These are phyloP conservation scores for Russula lepida DNA, from an alignment of 768 basidiomycete species.

Conservation along the genomic window DNA sequence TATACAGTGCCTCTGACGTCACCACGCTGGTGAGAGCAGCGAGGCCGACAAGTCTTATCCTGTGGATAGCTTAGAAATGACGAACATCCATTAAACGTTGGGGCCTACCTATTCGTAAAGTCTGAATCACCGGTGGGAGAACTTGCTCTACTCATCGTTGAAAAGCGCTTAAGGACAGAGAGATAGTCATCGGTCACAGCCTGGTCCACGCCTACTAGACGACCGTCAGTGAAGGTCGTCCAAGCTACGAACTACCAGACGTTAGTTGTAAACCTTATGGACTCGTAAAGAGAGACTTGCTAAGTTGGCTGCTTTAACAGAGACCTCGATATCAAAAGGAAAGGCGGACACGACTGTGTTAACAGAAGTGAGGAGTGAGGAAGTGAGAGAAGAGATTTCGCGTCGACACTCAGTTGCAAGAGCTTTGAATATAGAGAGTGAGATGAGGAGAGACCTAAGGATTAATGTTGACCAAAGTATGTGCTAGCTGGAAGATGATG, in stretches of 20 bases:
- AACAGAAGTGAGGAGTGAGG: slow-evolving; percentile 58
- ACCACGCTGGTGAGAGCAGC: slow-evolving; percentile 74
- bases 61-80: slow-evolving; percentile 26
- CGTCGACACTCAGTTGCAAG: slow-evolving; percentile 81
- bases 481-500: background rate
- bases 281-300: slow-evolving; percentile 37
- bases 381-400: slow-evolving; percentile 68
- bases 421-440: slow-evolving; percentile 72
- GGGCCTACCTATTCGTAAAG: slow-evolving; percentile 57
- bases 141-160: slow-evolving; percentile 46
- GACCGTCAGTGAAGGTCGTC: slow-evolving; percentile 87
- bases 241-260: slow-evolving; percentile 74
- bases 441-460: slow-evolving; percentile 66
- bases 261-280: background rate
- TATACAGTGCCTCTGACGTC: slow-evolving; percentile 78
- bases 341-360: slow-evolving; percentile 47
- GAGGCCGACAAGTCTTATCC: slow-evolving; percentile 78
- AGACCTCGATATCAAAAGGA: slow-evolving; percentile 62
- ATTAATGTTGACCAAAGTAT: background rate
- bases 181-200: slow-evolving; percentile 63
- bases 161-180: slow-evolving; percentile 55
- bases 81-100: background rate
- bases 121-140: slow-evolving; percentile 53
- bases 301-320: slow-evolving; percentile 69
- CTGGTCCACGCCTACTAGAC: slow-evolving; percentile 70